Evolutionary conservation across 2,329 filamentous ascomycete species (phyloP).

Genomic region (Dryadomyces sulphureus): DNA sequence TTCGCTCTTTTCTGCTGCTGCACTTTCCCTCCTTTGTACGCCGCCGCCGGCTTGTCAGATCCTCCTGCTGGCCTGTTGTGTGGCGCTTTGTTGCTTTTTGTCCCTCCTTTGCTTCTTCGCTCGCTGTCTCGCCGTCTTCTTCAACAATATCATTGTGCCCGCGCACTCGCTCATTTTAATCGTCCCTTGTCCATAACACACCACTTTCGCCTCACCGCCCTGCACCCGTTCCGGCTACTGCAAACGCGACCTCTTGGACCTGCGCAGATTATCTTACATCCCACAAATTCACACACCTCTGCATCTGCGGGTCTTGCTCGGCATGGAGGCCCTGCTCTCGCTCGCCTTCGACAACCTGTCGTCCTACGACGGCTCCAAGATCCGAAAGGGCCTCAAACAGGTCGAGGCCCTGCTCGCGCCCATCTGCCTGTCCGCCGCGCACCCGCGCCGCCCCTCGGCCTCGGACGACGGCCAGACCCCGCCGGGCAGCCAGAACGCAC

Average conservation of each 20-base stretch:
- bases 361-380: slow-evolving; percentile 76
- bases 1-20: not conserved
- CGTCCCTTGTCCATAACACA: too few species aligned
- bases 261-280: too few species aligned
- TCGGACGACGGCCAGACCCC: slow-evolving; percentile 13
- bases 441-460: slow-evolving; percentile 5
- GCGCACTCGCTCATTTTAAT: not conserved
- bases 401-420: slow-evolving; percentile 88
- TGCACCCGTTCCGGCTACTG: too few species aligned
- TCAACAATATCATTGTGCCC: not conserved
- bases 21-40: not conserved
- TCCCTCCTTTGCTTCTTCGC: not conserved
- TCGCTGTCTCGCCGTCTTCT: not conserved
- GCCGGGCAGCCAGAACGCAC: too few species aligned
- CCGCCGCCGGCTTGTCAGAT: too few species aligned
- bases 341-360: slow-evolving; percentile 94
- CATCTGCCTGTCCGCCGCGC: slow-evolving; percentile 59
- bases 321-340: slow-evolving; percentile 82
- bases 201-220: too few species aligned
- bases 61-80: too few species aligned
- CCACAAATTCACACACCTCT: too few species aligned
- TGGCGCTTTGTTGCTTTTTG: not conserved
- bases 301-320: not conserved
- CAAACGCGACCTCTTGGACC: too few species aligned
- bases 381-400: slow-evolving; percentile 85